Evolutionary conservation across 1,284 basidiomycete genomes (phyloP).

Genomic region (Ganoderma resinaceum): DNA sequence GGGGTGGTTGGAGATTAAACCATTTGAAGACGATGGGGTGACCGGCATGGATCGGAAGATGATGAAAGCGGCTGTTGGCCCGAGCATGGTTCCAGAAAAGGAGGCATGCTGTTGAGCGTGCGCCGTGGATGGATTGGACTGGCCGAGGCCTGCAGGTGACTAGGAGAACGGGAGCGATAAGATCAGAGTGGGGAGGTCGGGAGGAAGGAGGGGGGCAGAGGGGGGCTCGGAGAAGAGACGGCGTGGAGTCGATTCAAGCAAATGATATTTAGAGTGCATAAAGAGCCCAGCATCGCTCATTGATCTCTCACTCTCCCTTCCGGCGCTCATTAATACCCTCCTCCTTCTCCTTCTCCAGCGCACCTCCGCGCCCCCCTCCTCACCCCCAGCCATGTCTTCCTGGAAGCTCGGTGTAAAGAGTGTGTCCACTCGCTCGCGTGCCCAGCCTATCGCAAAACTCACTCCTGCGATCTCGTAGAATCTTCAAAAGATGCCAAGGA

Average conservation of each 20-base stretch:
- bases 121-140: neutral
- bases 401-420: constrained; percentile 40
- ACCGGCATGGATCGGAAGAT: constrained; percentile 14
- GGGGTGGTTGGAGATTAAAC: neutral
- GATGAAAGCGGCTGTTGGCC: constrained; percentile 3
- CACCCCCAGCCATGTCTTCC: constrained; percentile 33
- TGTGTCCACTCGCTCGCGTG: constrained; percentile 13
- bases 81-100: neutral
- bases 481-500: constrained; percentile 68
- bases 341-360: constrained; percentile 15
- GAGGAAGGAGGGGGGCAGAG: neutral
- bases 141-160: constrained; percentile 1
- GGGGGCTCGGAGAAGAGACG: neutral
- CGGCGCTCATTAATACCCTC: constrained; percentile 13
- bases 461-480: constrained; percentile 47
- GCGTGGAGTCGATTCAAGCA: neutral
- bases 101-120: neutral
- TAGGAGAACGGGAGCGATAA: constrained; percentile 16
- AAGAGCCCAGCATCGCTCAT: constrained; percentile 1
- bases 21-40: neutral
- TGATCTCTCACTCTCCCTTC: constrained; percentile 23
- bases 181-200: constrained; percentile 11
- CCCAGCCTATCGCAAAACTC: neutral
- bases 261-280: neutral
- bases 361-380: constrained; percentile 26